A percentile compares a stretch with the other conserved stretches of the same genome.
Evolutionary conservation across 805 yeast genomes (phyloP).

Genomic region (Teunomyces pallodes): DNA sequence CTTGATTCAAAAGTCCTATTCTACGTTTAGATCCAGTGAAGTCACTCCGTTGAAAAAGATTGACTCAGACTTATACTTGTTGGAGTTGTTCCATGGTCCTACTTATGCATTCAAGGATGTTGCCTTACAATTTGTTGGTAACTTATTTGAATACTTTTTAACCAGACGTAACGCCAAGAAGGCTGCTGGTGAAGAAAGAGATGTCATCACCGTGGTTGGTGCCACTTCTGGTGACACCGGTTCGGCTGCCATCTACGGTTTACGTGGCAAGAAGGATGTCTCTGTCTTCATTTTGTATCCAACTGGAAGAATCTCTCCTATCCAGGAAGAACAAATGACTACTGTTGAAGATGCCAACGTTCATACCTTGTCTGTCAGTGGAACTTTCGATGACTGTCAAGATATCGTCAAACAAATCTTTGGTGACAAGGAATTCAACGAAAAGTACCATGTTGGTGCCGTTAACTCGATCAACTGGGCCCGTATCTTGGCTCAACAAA

Average conservation of each 20-base stretch:
- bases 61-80: constrained; percentile 60
- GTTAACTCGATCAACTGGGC: constrained; percentile 99
- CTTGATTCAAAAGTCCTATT: constrained; percentile 70
- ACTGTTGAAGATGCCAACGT: constrained; percentile 91
- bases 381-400: constrained; percentile 98
- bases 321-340: constrained; percentile 98
- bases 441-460: constrained; percentile 91
- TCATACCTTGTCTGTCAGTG: constrained; percentile 91
- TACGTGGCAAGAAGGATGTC: constrained; percentile 96
- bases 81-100: constrained; percentile 98
- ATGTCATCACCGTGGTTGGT: constrained; percentile 92
- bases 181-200: constrained; percentile 55
- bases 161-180: constrained; percentile 63
- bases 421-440: constrained; percentile 85
- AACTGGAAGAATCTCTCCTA: constrained; percentile 94
- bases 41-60: constrained; percentile 82
- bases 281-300: constrained; percentile 95
- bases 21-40: constrained; percentile 85
- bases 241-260: constrained; percentile 97
- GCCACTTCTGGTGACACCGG: constrained; percentile 99
- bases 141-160: constrained; percentile 89
- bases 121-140: constrained; percentile 97
- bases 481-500: constrained; percentile 94
- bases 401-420: constrained; percentile 91
- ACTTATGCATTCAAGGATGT: constrained; percentile 99